Conservation (phyloP, 1,139 yeast species). For the Geotrichum candidum region DNA sequence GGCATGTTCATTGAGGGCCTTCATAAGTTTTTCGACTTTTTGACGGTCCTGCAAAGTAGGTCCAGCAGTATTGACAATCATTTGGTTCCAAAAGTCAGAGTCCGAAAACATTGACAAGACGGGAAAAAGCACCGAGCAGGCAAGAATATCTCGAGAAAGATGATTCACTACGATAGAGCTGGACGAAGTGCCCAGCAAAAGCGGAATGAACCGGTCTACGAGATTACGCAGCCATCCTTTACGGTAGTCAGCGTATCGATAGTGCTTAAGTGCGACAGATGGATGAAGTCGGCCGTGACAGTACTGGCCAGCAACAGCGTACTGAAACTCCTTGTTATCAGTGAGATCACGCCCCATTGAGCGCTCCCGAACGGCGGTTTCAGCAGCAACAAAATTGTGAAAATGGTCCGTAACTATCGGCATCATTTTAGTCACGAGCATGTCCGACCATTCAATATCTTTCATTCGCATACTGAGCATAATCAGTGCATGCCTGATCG, state of each 20-base stretch:
- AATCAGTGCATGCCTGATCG: constrained; percentile 43
- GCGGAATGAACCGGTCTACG: constrained; percentile 45
- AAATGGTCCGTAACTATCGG: constrained; percentile 69
- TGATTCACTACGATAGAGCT: constrained; percentile 45
- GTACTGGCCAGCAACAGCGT: constrained; percentile 56
- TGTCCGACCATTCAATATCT: constrained; percentile 48
- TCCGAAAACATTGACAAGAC: constrained; percentile 55
- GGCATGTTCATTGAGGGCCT: constrained; percentile 64
- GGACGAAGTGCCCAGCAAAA: constrained; percentile 48
- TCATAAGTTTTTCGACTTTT: constrained; percentile 68
- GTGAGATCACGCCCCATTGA: constrained; percentile 32
- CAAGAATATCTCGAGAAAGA: constrained; percentile 58
- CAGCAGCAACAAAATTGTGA: constrained; percentile 49
- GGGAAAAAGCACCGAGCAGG: constrained; percentile 52
- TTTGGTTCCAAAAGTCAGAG: constrained; percentile 70
- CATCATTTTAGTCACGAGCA: constrained; percentile 52
- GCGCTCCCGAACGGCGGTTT: constrained; percentile 31
- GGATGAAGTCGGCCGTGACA: constrained; percentile 53
- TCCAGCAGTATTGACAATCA: constrained; percentile 56
- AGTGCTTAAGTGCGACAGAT: constrained; percentile 47
- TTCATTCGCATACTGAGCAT: constrained; percentile 42
- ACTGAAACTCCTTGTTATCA: constrained; percentile 46
- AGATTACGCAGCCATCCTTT: constrained; percentile 47
- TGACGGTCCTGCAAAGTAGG: constrained; percentile 65
- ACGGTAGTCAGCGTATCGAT: constrained; percentile 43